Evolutionary conservation across 768 basidiomycete species (phyloP), one percentile per base, ranked within the genome.

Genomic region (Mycena vulgaris): DNA sequence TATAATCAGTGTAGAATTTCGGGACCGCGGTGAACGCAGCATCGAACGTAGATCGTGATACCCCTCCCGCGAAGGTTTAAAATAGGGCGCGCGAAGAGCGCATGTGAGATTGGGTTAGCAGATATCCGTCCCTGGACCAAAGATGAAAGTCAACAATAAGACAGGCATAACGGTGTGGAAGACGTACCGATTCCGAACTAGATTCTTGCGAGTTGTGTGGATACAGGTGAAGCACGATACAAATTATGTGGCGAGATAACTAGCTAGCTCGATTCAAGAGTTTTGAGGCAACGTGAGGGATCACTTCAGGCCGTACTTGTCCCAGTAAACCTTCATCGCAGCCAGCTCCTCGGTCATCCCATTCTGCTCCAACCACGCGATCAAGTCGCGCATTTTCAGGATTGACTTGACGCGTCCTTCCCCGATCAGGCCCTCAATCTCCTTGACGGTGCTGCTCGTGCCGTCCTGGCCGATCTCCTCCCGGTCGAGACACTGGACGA

Each of bases 401-500:
- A 98, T 95, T 4, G 94, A 90, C 58, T 88, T 85, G 28, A 99
- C 93, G 19, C 87, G 84, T 10, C 90, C 93, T 49, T 85, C 83
- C 23, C 95, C 94, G 27, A 96, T 83, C 53, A 94, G 84, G 21
- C 79, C 79, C 77, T 96, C 93, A 11, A 98, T 86, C 78, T 98
- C 96, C 75, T 90, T 88, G 8, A 97, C 93, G 0, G 95, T 95
- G 71, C 91, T 93, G 75, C 84, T 87, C 8, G 78, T 80, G 0
- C 89, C 88, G 71, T 92, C 90, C 77, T 89, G 86, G 0, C 94
- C 95, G 4, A 93, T 87, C 82, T 97, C 96, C 79, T 97, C 90
- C 13, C 96, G 85, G 78, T 99, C 96, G 7, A 99, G 86, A 51
- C 92, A 87, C 77, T 96, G 92, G 9, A 97, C 87, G 23, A 98